A percentile compares a stretch with the other conserved stretches of the same genome.
Conservation (phyloP, 2,329 filamentous ascomycete genomes). For the Huntiella abstrusa region DNA sequence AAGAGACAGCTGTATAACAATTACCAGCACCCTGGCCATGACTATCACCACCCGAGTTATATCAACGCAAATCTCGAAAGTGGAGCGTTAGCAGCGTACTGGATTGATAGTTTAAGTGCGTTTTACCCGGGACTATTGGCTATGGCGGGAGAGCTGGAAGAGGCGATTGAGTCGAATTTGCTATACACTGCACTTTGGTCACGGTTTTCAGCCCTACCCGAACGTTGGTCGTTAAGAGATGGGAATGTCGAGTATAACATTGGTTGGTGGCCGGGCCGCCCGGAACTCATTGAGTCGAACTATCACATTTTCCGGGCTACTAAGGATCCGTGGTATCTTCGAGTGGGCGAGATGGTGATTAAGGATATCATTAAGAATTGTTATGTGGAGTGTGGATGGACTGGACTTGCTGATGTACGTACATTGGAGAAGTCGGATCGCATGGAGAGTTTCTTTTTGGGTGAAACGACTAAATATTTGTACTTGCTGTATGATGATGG, state of each 20-base stretch:
- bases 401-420: constrained; percentile 65
- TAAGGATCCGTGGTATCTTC: constrained; percentile 85
- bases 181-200: constrained; percentile 90
- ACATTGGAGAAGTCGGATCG: constrained; percentile 77
- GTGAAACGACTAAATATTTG: constrained; percentile 90
- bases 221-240: constrained; percentile 78
- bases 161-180: constrained; percentile 76
- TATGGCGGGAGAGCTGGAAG: constrained; percentile 73
- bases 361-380: constrained; percentile 75
- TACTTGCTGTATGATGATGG: constrained; percentile 75
- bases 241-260: constrained; percentile 72
- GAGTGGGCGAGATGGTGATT: constrained; percentile 89
- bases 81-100: constrained; percentile 72
- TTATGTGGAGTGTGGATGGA: constrained; percentile 84
- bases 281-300: constrained; percentile 92
- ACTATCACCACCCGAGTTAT: constrained; percentile 73
- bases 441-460: constrained; percentile 98
- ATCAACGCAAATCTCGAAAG: constrained; percentile 77
- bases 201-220: constrained; percentile 79
- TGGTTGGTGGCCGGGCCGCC: constrained; percentile 86
- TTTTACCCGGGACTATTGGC: constrained; percentile 85
- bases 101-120: constrained; percentile 90
- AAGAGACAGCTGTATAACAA: constrained; percentile 78
- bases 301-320: constrained; percentile 94
- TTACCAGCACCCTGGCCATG: constrained; percentile 12